These are phyloP conservation scores for Pestalotiopsis sp. DNA, from an alignment of 2,329 filamentous ascomycete species.

Conservation along the genomic window DNA sequence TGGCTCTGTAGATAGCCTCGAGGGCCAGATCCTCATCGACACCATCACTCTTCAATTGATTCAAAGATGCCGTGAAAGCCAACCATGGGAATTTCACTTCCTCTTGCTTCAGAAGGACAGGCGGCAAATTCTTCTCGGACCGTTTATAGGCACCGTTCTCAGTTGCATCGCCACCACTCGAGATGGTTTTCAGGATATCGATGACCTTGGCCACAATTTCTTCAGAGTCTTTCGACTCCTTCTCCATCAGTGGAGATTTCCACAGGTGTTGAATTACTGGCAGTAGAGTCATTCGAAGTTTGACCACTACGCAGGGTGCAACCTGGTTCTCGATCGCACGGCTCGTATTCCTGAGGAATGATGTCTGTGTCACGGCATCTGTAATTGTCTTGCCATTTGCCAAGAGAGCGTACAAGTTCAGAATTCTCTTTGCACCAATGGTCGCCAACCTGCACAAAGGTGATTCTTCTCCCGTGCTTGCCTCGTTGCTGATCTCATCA, in stretches of 20 bases:
- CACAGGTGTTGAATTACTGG: slow-evolving; percentile 79
- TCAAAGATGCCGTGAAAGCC: slow-evolving; percentile 29
- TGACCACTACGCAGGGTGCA: slow-evolving; percentile 79
- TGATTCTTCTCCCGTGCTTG: slow-evolving; percentile 43
- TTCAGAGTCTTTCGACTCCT: slow-evolving; percentile 75
- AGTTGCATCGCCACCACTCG: slow-evolving; percentile 65
- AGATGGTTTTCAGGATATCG: slow-evolving; percentile 78
- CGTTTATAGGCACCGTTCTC: slow-evolving; percentile 69
- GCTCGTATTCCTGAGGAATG: slow-evolving; percentile 44
- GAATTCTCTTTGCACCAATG: slow-evolving; percentile 75
- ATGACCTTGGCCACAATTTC: slow-evolving; percentile 78
- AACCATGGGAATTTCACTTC: slow-evolving; percentile 51
- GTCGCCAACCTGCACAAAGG: slow-evolving; percentile 52
- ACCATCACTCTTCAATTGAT: slow-evolving; percentile 34
- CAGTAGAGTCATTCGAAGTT: slow-evolving; percentile 79
- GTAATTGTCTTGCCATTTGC: slow-evolving; percentile 77
- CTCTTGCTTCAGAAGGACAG: slow-evolving; percentile 45
- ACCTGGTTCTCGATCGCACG: slow-evolving; percentile 43
- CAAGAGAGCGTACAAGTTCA: slow-evolving; percentile 79
- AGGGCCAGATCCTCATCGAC: slow-evolving; percentile 61
- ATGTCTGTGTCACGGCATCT: slow-evolving; percentile 69
- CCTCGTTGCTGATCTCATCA: slow-evolving; percentile 50
- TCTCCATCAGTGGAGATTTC: slow-evolving; percentile 83
- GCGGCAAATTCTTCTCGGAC: slow-evolving; percentile 52
- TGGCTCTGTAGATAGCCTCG: slow-evolving; percentile 83